Evolutionary conservation across 805 yeast species (phyloP).

Genomic region (Candida sonorensis): DNA sequence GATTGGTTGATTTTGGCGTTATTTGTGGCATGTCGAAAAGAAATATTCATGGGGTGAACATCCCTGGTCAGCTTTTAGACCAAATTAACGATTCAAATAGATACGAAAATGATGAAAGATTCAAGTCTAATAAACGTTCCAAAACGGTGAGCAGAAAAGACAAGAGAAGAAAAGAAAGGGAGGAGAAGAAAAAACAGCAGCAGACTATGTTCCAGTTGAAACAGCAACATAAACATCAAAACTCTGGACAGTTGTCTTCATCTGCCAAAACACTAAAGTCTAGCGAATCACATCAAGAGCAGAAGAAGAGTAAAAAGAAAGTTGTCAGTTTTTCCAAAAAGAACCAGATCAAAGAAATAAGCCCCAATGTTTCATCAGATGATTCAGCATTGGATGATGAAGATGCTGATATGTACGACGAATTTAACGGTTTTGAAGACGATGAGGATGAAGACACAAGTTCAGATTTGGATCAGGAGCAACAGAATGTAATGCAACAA

Average conservation of each 20-base stretch:
- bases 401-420: constrained; percentile 5
- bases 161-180: constrained; percentile 31
- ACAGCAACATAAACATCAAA: constrained; percentile 2
- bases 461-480: constrained; percentile 8
- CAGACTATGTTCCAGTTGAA: not conserved
- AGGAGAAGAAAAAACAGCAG: constrained; percentile 26
- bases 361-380: constrained; percentile 1
- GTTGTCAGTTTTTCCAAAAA: constrained; percentile 15
- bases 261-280: too few relatives aligned
- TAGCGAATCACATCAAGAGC: too few relatives aligned
- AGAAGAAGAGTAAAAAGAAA: constrained; percentile 26
- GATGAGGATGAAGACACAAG: constrained; percentile 4
- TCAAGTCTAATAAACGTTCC: constrained; percentile 20
- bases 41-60: constrained; percentile 28
- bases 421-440: constrained; percentile 6
- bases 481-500: constrained; percentile 18
- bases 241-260: constrained; percentile 1
- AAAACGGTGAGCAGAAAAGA: constrained; percentile 29
- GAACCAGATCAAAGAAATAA: constrained; percentile 11
- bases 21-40: constrained; percentile 20
- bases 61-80: constrained; percentile 38
- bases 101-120: constrained; percentile 28
- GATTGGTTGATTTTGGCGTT: too few relatives aligned
- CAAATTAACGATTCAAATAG: constrained; percentile 30
- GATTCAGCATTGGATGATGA: constrained; percentile 5